Conservation (phyloP, 2,329 filamentous ascomycete genomes). For the Xylariaceae sp. region DNA sequence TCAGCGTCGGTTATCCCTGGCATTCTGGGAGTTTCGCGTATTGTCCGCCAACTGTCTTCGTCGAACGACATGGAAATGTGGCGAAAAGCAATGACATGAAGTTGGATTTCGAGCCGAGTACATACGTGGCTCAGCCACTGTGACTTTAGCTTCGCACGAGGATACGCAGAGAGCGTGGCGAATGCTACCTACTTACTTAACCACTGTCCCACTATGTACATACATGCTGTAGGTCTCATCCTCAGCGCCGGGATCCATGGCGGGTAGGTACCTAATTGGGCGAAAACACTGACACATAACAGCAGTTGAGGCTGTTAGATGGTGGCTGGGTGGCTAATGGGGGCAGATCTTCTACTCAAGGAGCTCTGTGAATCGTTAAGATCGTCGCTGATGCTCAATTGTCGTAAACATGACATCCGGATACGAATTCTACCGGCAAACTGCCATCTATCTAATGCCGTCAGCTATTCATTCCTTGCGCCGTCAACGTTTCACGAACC, state of each 20-base stretch:
- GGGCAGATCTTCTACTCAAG: slow-evolving; percentile 1
- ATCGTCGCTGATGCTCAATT: slow-evolving; percentile 11
- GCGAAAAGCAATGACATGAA: not conserved
- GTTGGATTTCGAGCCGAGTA: not conserved
- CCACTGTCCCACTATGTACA: not conserved
- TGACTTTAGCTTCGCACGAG: not conserved
- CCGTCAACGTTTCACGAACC: not conserved
- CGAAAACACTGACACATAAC: slow-evolving; percentile 4
- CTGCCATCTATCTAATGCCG: not conserved
- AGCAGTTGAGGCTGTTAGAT: slow-evolving; percentile 12
- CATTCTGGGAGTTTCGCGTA: not conserved
- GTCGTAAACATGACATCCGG: slow-evolving; percentile 7
- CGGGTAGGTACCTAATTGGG: slow-evolving; percentile 17
- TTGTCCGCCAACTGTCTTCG: not conserved
- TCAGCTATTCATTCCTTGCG: not conserved
- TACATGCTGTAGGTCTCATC: too few relatives aligned
- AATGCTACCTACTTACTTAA: not conserved
- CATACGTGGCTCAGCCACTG: not conserved
- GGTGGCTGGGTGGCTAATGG: too few relatives aligned
- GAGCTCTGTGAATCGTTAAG: slow-evolving; percentile 4
- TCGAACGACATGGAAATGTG: not conserved
- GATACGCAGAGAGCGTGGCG: not conserved
- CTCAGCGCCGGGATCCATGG: slow-evolving; percentile 4
- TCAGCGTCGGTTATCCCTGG: not conserved
- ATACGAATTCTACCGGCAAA: slow-evolving; percentile 6